Percentiles rank a stretch among this genome's conserved stretches.
Conservation (phyloP, 495 filamentous ascomycete species). For the Pseudomonodictys pantanalensis region DNA sequence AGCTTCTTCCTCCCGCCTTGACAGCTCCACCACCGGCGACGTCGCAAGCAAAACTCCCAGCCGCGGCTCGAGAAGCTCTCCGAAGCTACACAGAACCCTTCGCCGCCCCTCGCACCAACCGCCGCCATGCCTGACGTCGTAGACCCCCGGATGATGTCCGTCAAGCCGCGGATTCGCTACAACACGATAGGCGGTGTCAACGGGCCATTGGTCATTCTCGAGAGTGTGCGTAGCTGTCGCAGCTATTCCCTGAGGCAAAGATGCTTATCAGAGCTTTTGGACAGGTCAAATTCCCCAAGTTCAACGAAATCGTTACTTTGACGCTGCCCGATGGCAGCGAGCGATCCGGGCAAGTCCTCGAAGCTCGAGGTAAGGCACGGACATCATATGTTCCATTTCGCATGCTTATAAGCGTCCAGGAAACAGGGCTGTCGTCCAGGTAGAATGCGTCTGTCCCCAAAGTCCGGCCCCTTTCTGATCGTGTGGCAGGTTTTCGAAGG, state of each 20-base stretch:
- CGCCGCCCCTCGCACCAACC: background rate
- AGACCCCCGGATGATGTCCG: conserved; percentile 77
- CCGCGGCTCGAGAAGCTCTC: background rate
- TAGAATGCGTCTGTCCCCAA: conserved; percentile 36
- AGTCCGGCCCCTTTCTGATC: conserved; percentile 1
- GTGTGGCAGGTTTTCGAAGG: conserved; percentile 85
- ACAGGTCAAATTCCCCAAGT: conserved; percentile 93
- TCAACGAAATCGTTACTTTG: conserved; percentile 96
- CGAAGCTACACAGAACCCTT: background rate
- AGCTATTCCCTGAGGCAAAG: background rate
- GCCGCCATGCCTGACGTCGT: conserved; percentile 46
- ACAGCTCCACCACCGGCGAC: conserved; percentile 16
- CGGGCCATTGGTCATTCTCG: conserved; percentile 93
- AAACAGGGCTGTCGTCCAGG: conserved; percentile 87
- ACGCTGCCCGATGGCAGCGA: conserved; percentile 94
- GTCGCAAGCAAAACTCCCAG: background rate
- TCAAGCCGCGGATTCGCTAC: conserved; percentile 86
- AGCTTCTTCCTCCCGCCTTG: conserved; percentile 17
- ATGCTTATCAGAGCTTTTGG: conserved; percentile 23
- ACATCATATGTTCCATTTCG: background rate
- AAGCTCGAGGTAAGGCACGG: conserved; percentile 75
- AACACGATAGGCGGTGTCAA: conserved; percentile 99
- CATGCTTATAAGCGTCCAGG: conserved; percentile 51
- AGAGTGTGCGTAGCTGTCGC: conserved; percentile 61
- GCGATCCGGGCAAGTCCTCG: conserved; percentile 91